Base-by-base conservation (phyloP, 345 rosid species). In the Fremontodendron californicum region DNA sequence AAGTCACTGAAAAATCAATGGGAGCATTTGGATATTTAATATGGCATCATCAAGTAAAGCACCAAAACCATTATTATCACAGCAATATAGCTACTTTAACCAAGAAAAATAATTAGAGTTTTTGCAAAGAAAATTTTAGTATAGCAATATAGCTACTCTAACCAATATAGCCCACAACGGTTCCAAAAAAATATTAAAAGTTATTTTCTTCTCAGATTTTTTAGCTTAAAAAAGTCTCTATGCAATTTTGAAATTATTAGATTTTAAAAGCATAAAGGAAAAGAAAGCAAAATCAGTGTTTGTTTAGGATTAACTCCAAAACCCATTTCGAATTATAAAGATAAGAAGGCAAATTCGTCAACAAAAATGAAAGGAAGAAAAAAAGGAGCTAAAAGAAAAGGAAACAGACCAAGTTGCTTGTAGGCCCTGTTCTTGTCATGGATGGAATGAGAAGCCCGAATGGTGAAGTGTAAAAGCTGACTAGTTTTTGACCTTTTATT, bases 381-480 rank as follows among this genome's bases (percentile, higher is more conserved):
- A 66, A 73, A 64, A n/a, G n/a, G 39, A 63, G 51, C 16, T 0
- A 23, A n/a, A n/a, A n/a, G n/a, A 18, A 49, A 67, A 77, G 29
- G 81, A 63, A 71, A 79, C 60, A 3, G 37, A 92, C 94, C 97
- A 55, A 89, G 76, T 85, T 90, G 93, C 73, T 88, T 87, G 79
- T 85, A 85, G 83, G 81, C 85, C 29, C 76, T 83, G 81, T 84
- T 82, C 76, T 83, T 82, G 79, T 85, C 86, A 55, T 86, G 86
- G 76, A 77, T 78, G 25, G 92, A 87, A 62, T 75, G 81, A 80
- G 88, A 88, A 67, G 93, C 86, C 25, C 85, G 86, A 81, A 85
- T 67, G n/a, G n/a, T n/a, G 78, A 82, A 79, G 75, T 64, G 33
- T 21, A 77, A 73, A 69, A 66, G 76, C 62, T 82, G 79, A 43